Conservation (phyloP, 768 basidiomycete genomes). For the Mycena galericulata region DNA sequence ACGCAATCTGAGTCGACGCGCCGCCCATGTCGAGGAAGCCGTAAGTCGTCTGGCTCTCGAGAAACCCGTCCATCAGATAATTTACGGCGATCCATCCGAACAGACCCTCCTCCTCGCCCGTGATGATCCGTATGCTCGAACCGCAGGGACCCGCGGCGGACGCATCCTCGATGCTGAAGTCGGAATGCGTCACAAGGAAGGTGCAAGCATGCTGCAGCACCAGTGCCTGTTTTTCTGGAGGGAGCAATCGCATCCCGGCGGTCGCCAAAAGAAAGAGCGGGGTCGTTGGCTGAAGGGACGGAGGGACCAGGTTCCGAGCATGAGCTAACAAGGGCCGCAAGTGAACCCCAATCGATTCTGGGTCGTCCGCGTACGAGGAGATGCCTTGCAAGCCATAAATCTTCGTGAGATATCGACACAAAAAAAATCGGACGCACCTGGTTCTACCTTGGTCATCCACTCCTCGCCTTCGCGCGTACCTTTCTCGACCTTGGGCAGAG, state of each 20-base stretch:
- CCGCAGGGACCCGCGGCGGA: conserved; percentile 86
- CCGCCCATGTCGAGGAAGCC: conserved; percentile 99
- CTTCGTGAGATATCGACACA: neutral
- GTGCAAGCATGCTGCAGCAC: conserved; percentile 84
- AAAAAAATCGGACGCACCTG: conserved; percentile 69
- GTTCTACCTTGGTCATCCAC: conserved; percentile 94
- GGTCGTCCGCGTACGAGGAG: conserved; percentile 81
- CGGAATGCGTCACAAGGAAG: conserved; percentile 79
- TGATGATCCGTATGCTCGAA: conserved; percentile 93
- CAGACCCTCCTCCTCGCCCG: conserved; percentile 97
- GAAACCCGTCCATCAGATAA: conserved; percentile 98
- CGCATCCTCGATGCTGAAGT: conserved; percentile 80
- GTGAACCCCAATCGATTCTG: conserved; percentile 78
- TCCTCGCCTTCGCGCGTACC: conserved; percentile 83
- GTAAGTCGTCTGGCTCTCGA: conserved; percentile 82
- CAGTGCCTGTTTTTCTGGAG: conserved; percentile 72
- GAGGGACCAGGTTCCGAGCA: conserved; percentile 86
- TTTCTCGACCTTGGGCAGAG: conserved; percentile 90
- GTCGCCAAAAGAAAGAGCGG: conserved; percentile 96
- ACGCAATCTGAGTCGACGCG: conserved; percentile 98
- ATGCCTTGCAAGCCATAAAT: conserved; percentile 67
- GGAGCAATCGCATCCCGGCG: conserved; percentile 94
- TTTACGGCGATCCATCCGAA: conserved; percentile 99
- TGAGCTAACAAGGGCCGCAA: conserved; percentile 86
- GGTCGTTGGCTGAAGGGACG: conserved; percentile 85